Conservation (phyloP, 495 filamentous ascomycete genomes). For the Darksidea phi region DNA sequence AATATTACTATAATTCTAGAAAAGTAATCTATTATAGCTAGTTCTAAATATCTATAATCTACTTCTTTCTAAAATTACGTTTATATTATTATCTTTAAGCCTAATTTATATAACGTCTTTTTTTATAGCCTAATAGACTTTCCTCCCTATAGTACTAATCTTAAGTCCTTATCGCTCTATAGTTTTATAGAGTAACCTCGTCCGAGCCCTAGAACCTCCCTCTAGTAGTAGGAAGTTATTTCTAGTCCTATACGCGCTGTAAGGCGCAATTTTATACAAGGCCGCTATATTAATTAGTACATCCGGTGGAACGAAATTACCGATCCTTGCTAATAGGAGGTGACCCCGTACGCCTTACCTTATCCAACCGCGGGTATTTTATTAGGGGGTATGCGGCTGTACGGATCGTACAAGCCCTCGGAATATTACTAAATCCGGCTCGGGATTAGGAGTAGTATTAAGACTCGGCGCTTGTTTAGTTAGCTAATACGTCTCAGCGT, state of each 20-base stretch:
- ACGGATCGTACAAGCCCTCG: background rate
- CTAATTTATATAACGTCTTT: conserved; percentile 27
- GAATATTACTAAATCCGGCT: conserved; percentile 4
- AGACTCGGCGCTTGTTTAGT: conserved; percentile 13
- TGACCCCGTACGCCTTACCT: conserved; percentile 12
- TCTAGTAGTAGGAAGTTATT: conserved; percentile 14
- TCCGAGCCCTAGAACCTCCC: conserved; percentile 10
- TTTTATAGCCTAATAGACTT: conserved; percentile 22
- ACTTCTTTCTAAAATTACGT: conserved; percentile 3
- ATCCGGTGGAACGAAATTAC: background rate
- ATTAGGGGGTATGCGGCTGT: conserved; percentile 2
- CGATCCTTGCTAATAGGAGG: conserved; percentile 3
- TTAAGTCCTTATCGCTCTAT: conserved; percentile 9
- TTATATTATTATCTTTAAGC: background rate
- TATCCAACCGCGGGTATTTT: conserved; percentile 3
- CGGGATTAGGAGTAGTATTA: conserved; percentile 10
- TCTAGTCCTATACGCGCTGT: conserved; percentile 11
- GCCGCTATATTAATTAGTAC: background rate
- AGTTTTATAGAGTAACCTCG: conserved; percentile 15
- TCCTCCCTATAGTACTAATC: conserved; percentile 17
- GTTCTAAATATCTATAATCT: conserved; percentile 2
- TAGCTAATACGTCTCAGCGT: conserved; percentile 5
- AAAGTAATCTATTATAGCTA: background rate
- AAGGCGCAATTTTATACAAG: background rate
- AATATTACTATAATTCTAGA: conserved; percentile 4